Evolutionary conservation across 768 basidiomycete genomes (phyloP), one percentile per base, ranked within the genome.

Genomic region (Termitomyces sp.): DNA sequence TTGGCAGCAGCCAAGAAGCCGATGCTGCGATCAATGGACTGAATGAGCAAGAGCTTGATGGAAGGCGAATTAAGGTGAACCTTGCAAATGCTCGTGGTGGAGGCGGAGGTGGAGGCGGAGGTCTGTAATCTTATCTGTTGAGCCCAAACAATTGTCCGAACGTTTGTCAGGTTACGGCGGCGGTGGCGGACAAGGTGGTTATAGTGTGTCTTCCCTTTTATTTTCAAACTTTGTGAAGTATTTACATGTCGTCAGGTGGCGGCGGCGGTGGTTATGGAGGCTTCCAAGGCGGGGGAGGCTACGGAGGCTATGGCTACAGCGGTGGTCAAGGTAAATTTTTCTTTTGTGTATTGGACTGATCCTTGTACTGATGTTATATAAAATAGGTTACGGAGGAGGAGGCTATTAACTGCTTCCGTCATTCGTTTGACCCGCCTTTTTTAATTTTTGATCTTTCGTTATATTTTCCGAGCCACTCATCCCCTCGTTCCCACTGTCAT

Each of bases 1-100:
- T 77, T 71, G 71, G 76, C 61, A 68, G 71, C 48, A 44, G 66
- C 12, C 66, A 72, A 31, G 93, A 96, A 70, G 95, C 95, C 45
- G 75, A 88, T 11, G 76, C 77, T 58, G 94, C 95, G 45, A 96
- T 97, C 68, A 58, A 50, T 45, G 75, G 70, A 42, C 75, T 96
- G 70, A 89, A 98, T 74, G 95, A 97, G 68, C 84, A 88, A 63
- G 92, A 96, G 62, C 85, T 98, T 60, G 96, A 98, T 73, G 94
- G 95, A 50, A 84, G 96, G 62, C 81, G 89, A 58, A 85, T 98
- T 68, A 93, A 93, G 71, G 85, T 86, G 51, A 98, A 96, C 77
- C 76, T 89, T 52, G 87, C 89, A 40, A 90, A 91, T 61, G 83
- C 86, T 49, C 80, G 87, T 50, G 71, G 74, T 46, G 68, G 73